Conservation (phyloP, 305 asterid species). For the Galium porrigens region DNA sequence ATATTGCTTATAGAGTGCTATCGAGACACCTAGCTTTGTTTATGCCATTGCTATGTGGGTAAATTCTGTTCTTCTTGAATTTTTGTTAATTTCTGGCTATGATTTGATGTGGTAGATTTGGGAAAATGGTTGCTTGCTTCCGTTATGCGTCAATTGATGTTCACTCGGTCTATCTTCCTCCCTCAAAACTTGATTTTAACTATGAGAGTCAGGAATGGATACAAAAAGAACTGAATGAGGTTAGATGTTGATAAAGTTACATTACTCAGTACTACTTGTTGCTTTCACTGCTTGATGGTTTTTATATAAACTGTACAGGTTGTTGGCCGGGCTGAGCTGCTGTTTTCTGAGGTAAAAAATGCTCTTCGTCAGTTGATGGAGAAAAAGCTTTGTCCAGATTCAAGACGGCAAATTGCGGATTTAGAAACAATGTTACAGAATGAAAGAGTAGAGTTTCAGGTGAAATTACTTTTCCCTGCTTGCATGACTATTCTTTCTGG, state of each 20-base stretch:
- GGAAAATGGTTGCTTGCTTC: constrained; percentile 96
- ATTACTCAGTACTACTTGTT: constrained; percentile 13
- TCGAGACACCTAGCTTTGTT: background rate
- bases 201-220: constrained; percentile 74
- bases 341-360: constrained; percentile 68
- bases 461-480: constrained; percentile 9
- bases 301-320: constrained; percentile 39
- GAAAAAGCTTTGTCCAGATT: constrained; percentile 31
- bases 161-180: constrained; percentile 87
- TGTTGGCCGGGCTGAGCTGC: constrained; percentile 55
- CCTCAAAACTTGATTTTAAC: constrained; percentile 67
- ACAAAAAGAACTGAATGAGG: constrained; percentile 61
- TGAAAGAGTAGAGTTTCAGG: constrained; percentile 83
- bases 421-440: constrained; percentile 61
- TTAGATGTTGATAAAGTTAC: constrained; percentile 17
- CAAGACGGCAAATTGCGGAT: constrained; percentile 46
- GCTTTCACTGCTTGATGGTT: constrained; percentile 12
- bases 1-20: background rate
- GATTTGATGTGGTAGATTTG: constrained; percentile 47
- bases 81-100: constrained; percentile 16
- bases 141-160: constrained; percentile 93
- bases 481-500: background rate
- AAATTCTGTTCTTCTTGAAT: background rate
- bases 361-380: constrained; percentile 42
- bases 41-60: background rate